Percentiles rank a stretch among this genome's conserved stretches.
Conservation (phyloP, 2,329 filamentous ascomycete species). For the Calonectria crousiana region DNA sequence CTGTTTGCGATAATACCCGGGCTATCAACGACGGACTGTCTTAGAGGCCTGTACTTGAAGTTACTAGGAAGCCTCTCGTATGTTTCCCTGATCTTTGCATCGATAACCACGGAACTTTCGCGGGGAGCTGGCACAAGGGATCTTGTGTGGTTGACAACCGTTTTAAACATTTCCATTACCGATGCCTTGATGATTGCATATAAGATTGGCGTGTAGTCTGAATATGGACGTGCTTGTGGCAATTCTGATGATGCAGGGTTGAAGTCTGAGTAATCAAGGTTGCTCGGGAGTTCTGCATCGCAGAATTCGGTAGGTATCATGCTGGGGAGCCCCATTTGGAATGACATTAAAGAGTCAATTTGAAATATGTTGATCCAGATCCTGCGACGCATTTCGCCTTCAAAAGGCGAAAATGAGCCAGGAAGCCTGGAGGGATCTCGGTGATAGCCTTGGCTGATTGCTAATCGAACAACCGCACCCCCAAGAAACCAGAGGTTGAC, state of each 20-base stretch:
- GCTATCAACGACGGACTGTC: conserved; percentile 44
- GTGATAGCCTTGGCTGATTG: conserved; percentile 62
- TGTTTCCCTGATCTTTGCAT: conserved; percentile 29
- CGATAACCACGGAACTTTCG: conserved; percentile 35
- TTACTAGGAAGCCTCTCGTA: conserved; percentile 41
- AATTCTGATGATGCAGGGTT: conserved; percentile 17
- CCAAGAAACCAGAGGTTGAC: conserved; percentile 59
- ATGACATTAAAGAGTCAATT: conserved; percentile 59
- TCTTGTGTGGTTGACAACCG: conserved; percentile 37
- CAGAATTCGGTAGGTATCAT: conserved; percentile 51
- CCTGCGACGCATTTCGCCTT: conserved; percentile 62
- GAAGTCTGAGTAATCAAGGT: conserved; percentile 38
- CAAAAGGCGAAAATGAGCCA: conserved; percentile 53
- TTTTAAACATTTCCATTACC: conserved; percentile 43
- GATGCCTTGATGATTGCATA: conserved; percentile 47
- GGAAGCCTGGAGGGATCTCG: conserved; percentile 56
- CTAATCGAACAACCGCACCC: conserved; percentile 57
- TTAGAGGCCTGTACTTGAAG: conserved; percentile 41
- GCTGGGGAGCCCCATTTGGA: conserved; percentile 62
- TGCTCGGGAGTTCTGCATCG: conserved; percentile 36
- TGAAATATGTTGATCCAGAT: conserved; percentile 59
- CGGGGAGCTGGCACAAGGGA: conserved; percentile 17
- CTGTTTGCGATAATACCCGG: conserved; percentile 42
- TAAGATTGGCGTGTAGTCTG: conserved; percentile 34
- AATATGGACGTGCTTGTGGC: conserved; percentile 29